Base-by-base conservation (phyloP, 371 early-diverging fungal species). In the Apophysomyces ossiformis region DNA sequence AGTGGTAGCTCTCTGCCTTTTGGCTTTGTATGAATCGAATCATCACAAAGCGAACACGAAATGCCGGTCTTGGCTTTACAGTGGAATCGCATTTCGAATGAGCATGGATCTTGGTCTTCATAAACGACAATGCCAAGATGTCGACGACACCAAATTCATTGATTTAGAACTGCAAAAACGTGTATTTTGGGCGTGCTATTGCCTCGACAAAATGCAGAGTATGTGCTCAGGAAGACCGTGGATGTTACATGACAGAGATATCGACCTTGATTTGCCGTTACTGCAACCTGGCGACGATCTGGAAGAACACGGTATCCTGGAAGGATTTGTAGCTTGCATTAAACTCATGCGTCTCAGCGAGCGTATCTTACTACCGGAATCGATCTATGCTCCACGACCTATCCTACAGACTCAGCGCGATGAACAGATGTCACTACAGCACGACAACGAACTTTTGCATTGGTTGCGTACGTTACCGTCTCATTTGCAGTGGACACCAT, bases 401-500 rank as follows among this genome's bases (percentile, higher is more conserved):
- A 39, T 68, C 15, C 54, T 71, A 36, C 69, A 65, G 1, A 69
- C 72, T 0, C 65, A 65, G 16, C 61, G 68, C 9, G 71, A 73
- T 35, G 73, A 71, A 39, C 72, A 74, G 64, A 44, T 67, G 21
- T 76, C 72, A 9, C 56, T 69, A 9, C 59, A 65, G 11, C 58
- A 70, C 21, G 67, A 73, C 36, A 62, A 66, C 39, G 60, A 72
- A 41, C 60, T 75, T 50, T 56, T 72, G 36, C 47, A 68, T 16
- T 75, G 75, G 75, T 47, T 78, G 21, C 75, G 67, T 7, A 39
- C 58, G 5, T 57, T 78, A n/a, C 73, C 78, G 1, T 11, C 63
- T 7, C 73, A 70, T 56, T 44, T 78, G 5, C 75, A 78, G 59
- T 78, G 78, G 78, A 73, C 71, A 0, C 70, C 71, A 21, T 64